Conservation (phyloP, 2,329 filamentous ascomycete genomes). For the Talaromyces sp. region DNA sequence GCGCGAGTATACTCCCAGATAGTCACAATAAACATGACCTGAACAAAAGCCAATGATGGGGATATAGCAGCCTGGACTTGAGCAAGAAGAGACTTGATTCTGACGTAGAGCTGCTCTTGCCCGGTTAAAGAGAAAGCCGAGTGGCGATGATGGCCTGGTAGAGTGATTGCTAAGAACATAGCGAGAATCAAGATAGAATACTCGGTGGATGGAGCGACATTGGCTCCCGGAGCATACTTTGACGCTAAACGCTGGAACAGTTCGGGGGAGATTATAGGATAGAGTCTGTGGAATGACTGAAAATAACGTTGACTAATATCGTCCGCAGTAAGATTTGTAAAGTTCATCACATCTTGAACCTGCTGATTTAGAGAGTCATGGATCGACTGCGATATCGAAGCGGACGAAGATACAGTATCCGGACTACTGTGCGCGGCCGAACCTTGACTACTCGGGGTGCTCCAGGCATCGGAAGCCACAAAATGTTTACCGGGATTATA, state of each 20-base stretch:
- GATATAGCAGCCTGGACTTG: conserved; percentile 6
- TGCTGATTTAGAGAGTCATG: conserved; percentile 6
- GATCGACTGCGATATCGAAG: not conserved
- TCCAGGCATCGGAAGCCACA: conserved; percentile 3
- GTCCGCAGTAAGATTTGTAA: not conserved
- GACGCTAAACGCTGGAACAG: not conserved
- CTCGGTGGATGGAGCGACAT: not conserved
- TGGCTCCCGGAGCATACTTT: not conserved
- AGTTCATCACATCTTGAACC: not conserved
- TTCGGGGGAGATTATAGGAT: conserved; percentile 8
- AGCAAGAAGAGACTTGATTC: conserved; percentile 14
- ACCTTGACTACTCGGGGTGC: not conserved
- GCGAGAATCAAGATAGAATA: conserved; percentile 9
- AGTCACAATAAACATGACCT: conserved; percentile 10
- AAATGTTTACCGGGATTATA: conserved; percentile 16
- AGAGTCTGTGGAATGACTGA: conserved; percentile 7
- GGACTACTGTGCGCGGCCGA: not conserved
- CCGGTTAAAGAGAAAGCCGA: not conserved
- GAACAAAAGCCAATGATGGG: conserved; percentile 9
- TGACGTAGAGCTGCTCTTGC: conserved; percentile 11
- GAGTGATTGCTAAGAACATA: conserved; percentile 10
- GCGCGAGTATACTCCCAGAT: conserved; percentile 14
- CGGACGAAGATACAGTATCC: not conserved
- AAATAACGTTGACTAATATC: conserved; percentile 12
- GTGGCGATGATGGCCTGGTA: not conserved